A percentile compares a stretch with the other conserved stretches of the same genome.
Conservation (phyloP, 2,329 filamentous ascomycete genomes). For the Fusarium mexicanum region DNA sequence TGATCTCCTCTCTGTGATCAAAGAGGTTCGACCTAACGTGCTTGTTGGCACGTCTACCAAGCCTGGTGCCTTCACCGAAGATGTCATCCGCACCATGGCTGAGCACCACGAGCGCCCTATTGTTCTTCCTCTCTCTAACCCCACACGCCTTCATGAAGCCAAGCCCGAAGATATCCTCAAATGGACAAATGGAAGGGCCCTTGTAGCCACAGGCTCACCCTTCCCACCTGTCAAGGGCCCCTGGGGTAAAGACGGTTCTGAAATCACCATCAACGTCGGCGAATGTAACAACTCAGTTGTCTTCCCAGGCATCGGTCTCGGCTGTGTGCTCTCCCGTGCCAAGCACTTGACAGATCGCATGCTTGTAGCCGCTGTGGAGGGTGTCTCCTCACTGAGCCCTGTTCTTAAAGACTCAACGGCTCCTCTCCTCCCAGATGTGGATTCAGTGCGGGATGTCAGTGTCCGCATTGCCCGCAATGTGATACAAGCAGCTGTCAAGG, state of each 20-base stretch:
- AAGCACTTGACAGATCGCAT: constrained; percentile 77
- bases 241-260: constrained; percentile 59
- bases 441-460: constrained; percentile 77
- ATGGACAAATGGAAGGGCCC: constrained; percentile 81
- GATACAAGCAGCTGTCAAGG: constrained; percentile 75
- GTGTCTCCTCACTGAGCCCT: constrained; percentile 76
- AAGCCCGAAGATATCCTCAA: constrained; percentile 77
- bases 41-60: constrained; percentile 86
- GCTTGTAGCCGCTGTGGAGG: constrained; percentile 82
- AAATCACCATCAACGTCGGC: constrained; percentile 63
- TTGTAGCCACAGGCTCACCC: constrained; percentile 86
- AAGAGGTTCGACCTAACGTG: constrained; percentile 79
- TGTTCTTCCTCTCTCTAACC: constrained; percentile 85
- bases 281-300: constrained; percentile 91
- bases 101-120: constrained; percentile 77
- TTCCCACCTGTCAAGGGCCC: constrained; percentile 76
- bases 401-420: constrained; percentile 70
- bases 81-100: constrained; percentile 80
- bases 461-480: constrained; percentile 80
- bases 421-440: constrained; percentile 80
- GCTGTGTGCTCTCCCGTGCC: constrained; percentile 75
- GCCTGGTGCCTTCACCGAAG: constrained; percentile 78
- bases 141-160: constrained; percentile 85
- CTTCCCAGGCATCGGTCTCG: constrained; percentile 87
- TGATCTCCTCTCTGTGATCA: constrained; percentile 72